Base-by-base conservation (phyloP, 257 asterid species). In the Galeopsis tetrahit region DNA sequence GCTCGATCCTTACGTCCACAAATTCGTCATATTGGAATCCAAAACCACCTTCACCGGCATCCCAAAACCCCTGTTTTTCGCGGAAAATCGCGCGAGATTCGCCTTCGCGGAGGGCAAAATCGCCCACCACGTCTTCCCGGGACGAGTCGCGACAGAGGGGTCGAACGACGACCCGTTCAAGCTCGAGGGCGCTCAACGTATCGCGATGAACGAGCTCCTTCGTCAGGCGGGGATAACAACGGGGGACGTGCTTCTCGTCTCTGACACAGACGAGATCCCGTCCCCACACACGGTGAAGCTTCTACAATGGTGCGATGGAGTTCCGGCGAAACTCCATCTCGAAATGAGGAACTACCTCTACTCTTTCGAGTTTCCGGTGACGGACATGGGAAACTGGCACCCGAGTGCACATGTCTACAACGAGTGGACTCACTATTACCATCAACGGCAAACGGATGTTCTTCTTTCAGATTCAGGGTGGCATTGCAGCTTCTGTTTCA, bases 371-470 rank as follows among this genome's bases (percentile, higher is more conserved):
- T 55, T 55, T 2, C 61, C 61, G 0, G 61, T 55, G 1, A 7
- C 34, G 34, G 61, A 55, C 11, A 11, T 8, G 13, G 61, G 31
- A 0, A 55, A 55, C 11, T 55, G 61, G 61, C 61, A 55, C 5
- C 61, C 61, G n/a, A 7, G 13, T 4, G 35, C 61, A 0, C 61
- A 55, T 35, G 34, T 55, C 28, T 55, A 17, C 61, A 21, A 21
- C 34, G 34, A 55, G 61, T 55, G 61, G 61, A 55, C 61, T 17
- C 61, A 3, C 2, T 55, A 55, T 9, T 55, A 55, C 61, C 61
- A 55, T 17, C 61, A 55, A 21, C 34, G 61, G 6, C 10, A 55
- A 3, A 55, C 61, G 13, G 61, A 55, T 1, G 35, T 55, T 7
- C 61, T 55, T 9, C 35, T 55, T 1, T 6, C 61, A 0, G 61